Percentiles rank a stretch among this genome's conserved stretches.
phyloP scores from a whole-genome alignment of 2,329 filamentous ascomycete species.

The Fusarium albosuccineum region DNA sequence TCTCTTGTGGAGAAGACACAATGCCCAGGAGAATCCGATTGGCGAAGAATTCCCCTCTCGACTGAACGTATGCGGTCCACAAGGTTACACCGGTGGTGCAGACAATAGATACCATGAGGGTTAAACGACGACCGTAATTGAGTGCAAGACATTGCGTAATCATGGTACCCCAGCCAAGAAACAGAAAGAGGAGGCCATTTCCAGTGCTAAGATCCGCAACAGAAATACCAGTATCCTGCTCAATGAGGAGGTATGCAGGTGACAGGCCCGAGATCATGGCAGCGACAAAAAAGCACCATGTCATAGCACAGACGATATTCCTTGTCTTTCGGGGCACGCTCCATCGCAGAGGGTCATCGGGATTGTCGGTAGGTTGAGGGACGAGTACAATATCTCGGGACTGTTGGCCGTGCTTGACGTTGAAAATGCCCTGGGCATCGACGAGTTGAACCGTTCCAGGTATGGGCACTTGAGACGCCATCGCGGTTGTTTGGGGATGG shows the following conservation, averaged over 20 bases:
- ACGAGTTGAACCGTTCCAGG: conserved; percentile 42
- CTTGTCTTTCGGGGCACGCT: conserved; percentile 32
- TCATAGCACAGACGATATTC: conserved; percentile 42
- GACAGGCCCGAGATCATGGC: conserved; percentile 43
- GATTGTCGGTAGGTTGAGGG: conserved; percentile 42
- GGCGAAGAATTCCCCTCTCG: conserved; percentile 41
- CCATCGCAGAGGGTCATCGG: conserved; percentile 44
- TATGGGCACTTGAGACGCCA: conserved; percentile 23
- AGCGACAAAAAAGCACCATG: conserved; percentile 44
- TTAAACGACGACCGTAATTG: conserved; percentile 33
- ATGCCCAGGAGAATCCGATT: conserved; percentile 43
- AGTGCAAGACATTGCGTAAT: conserved; percentile 39
- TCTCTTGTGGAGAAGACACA: conserved; percentile 41
- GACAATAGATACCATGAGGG: conserved; percentile 35
- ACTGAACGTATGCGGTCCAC: conserved; percentile 41
- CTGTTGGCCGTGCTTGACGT: conserved; percentile 36
- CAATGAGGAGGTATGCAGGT: conserved; percentile 42
- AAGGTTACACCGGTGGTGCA: conserved; percentile 33
- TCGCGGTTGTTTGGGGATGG: not conserved
- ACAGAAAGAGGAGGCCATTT: conserved; percentile 40
- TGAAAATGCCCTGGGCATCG: conserved; percentile 31
- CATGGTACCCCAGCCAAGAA: conserved; percentile 43
- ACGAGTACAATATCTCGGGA: conserved; percentile 40
- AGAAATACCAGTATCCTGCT: conserved; percentile 43
- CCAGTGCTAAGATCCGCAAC: conserved; percentile 44